phyloP scores from a whole-genome alignment of 805 yeast species.

The Sporopachydermia lactativora region DNA sequence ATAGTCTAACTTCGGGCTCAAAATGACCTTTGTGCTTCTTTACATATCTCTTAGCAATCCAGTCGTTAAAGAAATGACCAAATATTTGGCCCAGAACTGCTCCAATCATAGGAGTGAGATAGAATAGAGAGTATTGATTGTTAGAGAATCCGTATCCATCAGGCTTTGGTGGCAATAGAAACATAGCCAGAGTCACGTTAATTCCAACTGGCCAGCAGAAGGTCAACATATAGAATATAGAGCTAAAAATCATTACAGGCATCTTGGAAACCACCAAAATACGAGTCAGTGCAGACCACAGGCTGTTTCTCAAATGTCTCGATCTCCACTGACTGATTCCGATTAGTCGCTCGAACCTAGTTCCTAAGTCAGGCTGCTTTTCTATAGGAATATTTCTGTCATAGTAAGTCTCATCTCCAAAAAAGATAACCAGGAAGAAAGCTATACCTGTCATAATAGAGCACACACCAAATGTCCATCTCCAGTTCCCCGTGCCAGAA shows the following conservation, averaged over 20 bases:
- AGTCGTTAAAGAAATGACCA: slow-evolving; percentile 1
- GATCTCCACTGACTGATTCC: slow-evolving; percentile 1
- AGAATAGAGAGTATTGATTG: background rate
- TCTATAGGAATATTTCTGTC: background rate
- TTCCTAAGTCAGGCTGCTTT: background rate
- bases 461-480: slow-evolving; percentile 66
- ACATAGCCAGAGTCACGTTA: slow-evolving; percentile 1
- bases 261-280: background rate
- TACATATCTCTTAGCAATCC: background rate
- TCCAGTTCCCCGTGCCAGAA: slow-evolving; percentile 30
- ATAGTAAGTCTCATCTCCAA: slow-evolving; percentile 56
- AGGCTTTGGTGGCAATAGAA: background rate
- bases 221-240: background rate
- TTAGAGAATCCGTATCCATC: background rate
- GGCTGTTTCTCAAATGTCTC: slow-evolving; percentile 1
- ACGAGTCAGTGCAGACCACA: background rate
- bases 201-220: background rate
- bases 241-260: background rate
- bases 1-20: background rate
- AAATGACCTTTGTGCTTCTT: background rate
- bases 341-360: background rate
- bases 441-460: slow-evolving; percentile 44
- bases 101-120: background rate
- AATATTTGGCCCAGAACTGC: background rate
- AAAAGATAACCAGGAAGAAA: slow-evolving; percentile 25